Evolutionary conservation across 1,284 basidiomycete species (phyloP), one percentile per base, ranked within the genome.

Genomic region (Bondarzewia mesenterica): DNA sequence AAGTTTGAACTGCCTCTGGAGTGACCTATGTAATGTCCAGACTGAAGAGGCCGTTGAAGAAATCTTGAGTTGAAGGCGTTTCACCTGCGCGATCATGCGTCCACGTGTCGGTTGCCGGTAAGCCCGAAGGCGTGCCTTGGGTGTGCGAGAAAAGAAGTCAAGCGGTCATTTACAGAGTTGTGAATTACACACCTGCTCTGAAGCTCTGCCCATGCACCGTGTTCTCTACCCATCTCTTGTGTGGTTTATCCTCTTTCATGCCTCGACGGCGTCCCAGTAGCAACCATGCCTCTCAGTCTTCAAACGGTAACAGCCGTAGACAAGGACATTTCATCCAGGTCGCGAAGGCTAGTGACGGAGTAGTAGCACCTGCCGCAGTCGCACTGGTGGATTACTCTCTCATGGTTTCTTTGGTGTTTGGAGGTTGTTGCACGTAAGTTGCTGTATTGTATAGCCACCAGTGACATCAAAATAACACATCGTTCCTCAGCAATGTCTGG

Each of bases 401-500:
- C 45, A 65, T 72, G 41, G 58, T 85, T 15, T 72, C 72, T 10
- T 71, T 87, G 51, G 80, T 90, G 3, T 77, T 90, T 57, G 88
- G 88, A 39, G 88, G 88, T 7, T 92, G 89, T 58, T 92, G 89
- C 75, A 73, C 82, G 85, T 85, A 66, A 50, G 80, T 73, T 14
- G 20, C 40, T 12, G 15, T 42, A 41, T 7, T 12, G 27, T 36
- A 43, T 15, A 26, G 29, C 29, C n/a, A 10, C 4, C 10, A 12
- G 10, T 32, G 5, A 12, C 29, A 21, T 35, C 40, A n/a, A n/a
- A n/a, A n/a, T n/a, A n/a, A n/a, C n/a, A n/a, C 16, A 42, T 21
- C 47, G 42, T 25, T 37, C 4, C 15, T 21, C 55, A 85, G 82
- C 32, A 90, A 82, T 63, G 85, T 85, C 15, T 77, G 77, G 73